Conservation (phyloP, 1,139 yeast genomes). For the Saccharomycopsis hybrid region DNA sequence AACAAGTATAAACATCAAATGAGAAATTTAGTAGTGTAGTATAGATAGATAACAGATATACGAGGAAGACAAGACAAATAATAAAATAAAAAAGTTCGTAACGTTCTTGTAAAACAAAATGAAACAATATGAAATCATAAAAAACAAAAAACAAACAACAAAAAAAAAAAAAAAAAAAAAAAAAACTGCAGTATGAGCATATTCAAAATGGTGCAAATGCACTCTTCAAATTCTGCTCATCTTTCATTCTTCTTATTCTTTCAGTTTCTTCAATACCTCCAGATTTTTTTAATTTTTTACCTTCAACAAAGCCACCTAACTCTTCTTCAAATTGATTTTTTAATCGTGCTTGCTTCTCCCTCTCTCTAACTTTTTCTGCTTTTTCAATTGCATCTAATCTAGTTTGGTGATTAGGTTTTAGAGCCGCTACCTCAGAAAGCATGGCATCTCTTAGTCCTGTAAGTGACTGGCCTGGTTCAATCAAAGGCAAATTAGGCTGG, state of each 20-base stretch:
- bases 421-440: slow-evolving; percentile 67
- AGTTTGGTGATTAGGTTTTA: slow-evolving; percentile 77
- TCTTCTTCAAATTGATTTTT: slow-evolving; percentile 75
- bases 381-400: slow-evolving; percentile 82
- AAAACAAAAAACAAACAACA: too few relatives aligned
- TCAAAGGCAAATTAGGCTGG: slow-evolving; percentile 39
- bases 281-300: slow-evolving; percentile 62
- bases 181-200: too few relatives aligned
- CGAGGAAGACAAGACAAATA: too few relatives aligned
- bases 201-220: slow-evolving; percentile 28
- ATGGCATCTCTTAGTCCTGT: slow-evolving; percentile 72
- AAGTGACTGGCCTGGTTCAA: slow-evolving; percentile 65
- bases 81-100: too few relatives aligned
- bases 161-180: too few relatives aligned
- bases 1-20: too few relatives aligned
- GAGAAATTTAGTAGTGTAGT: too few relatives aligned
- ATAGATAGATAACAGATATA: too few relatives aligned
- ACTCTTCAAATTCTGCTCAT: slow-evolving; percentile 57
- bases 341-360: slow-evolving; percentile 54
- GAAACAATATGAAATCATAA: too few relatives aligned
- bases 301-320: slow-evolving; percentile 76
- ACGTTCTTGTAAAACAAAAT: too few relatives aligned
- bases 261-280: slow-evolving; percentile 91
- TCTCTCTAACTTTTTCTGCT: slow-evolving; percentile 76
- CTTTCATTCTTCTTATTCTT: slow-evolving; percentile 57